Evolutionary conservation across 768 basidiomycete genomes (phyloP).

Genomic region (Agaricus blazei): DNA sequence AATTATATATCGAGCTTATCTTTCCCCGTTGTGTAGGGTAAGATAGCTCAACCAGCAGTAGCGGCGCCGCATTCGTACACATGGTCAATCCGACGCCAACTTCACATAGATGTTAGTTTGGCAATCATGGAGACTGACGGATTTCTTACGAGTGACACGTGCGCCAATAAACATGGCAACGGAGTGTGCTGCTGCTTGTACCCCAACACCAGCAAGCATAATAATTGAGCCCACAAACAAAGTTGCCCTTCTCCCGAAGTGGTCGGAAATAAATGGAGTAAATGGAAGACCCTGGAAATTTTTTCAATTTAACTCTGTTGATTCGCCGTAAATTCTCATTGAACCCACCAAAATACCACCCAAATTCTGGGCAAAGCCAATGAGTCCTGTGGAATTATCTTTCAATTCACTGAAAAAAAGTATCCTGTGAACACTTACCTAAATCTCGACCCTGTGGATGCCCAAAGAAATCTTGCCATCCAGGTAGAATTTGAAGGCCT

Average conservation of each 20-base stretch:
- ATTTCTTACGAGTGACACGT: slow-evolving; percentile 43
- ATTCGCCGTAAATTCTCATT: background rate
- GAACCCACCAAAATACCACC: slow-evolving; percentile 44
- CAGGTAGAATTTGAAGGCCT: slow-evolving; percentile 66
- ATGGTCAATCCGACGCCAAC: slow-evolving; percentile 63
- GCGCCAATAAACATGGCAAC: slow-evolving; percentile 53
- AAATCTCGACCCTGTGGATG: slow-evolving; percentile 46
- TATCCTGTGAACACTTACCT: slow-evolving; percentile 25
- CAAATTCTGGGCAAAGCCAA: slow-evolving; percentile 61
- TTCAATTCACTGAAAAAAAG: background rate
- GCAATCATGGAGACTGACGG: background rate
- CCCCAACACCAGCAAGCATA: slow-evolving; percentile 59
- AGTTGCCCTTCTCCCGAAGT: slow-evolving; percentile 53
- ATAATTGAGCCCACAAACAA: slow-evolving; percentile 57
- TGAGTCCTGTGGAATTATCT: slow-evolving; percentile 37
- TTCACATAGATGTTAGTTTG: slow-evolving; percentile 17
- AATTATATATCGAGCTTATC: slow-evolving; percentile 63
- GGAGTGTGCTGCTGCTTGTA: slow-evolving; percentile 44
- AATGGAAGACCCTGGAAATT: slow-evolving; percentile 49
- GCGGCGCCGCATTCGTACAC: slow-evolving; percentile 56
- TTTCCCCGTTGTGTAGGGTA: slow-evolving; percentile 68
- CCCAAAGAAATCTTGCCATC: slow-evolving; percentile 55
- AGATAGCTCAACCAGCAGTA: slow-evolving; percentile 60
- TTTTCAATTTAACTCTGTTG: background rate
- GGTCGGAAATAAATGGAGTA: slow-evolving; percentile 56